Base-by-base conservation (phyloP, 805 yeast genomes). In the Myxozyma melibiosi region DNA sequence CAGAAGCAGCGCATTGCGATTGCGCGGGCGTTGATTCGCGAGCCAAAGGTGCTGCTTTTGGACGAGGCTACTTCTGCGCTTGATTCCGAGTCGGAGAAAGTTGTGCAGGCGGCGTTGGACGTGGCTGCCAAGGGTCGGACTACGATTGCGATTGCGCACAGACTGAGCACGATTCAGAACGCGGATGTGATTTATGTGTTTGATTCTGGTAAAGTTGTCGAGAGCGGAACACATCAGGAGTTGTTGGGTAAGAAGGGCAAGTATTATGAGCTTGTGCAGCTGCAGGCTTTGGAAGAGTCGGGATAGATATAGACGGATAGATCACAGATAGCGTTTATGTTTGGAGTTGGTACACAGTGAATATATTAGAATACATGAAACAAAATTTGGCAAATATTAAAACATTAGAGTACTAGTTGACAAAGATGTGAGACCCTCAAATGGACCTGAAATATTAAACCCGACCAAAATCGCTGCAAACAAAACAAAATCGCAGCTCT, bases 141-240 rank as follows among this genome's bases (percentile, higher is more conserved):
- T 1, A 82, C 85, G 45, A 71, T 86, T 60, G 85, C 90, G 67
- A 84, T 86, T 70, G 91, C 91, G 8, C 91, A 86, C 70, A 74
- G 91, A 66, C 75, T 86, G 73, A 80, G 79, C 61, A 83, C 88
- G 0, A 83, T 83, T 58, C 69, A 74, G 48, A 76, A 77, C 57
- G 80, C 90, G 0, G 74, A 78, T 46, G 74, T 73, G 51, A 82
- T 85, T 16, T 76, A 77, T 42, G 77, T 83, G 53, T 68, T 85
- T 54, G 75, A 77, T 48, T 70, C 74, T 40, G 90, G 90, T 22
- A 69, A 71, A 38, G 80, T 85, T 33, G 69, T 72, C 2, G 90
- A 85, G 65, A 65, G 71, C 5, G 83, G 85, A 3, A 70, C 73
- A 3, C 81, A 74, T 64, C 67, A 71, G 2, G 76, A 76, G 18